A percentile compares a stretch with the other conserved stretches of the same genome.
Conservation (phyloP, 2,329 filamentous ascomycete species). For the Parasarocladium wereldwijsianum region DNA sequence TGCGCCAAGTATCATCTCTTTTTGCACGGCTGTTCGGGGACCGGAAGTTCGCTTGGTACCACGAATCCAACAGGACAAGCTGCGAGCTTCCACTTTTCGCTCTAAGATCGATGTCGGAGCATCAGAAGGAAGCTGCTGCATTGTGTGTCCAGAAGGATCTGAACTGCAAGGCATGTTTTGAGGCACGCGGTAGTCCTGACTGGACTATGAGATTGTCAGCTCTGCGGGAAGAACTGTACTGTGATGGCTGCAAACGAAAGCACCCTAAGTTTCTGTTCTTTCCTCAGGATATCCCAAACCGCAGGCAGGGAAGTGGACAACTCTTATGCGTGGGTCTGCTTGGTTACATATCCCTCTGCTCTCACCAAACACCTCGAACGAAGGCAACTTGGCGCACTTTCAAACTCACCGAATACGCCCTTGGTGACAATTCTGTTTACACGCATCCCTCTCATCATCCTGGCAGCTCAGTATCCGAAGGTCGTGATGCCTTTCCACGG, state of each 20-base stretch:
- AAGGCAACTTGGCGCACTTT: neutral
- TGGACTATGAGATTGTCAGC: neutral
- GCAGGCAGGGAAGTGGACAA: neutral
- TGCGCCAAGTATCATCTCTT: conserved; percentile 1
- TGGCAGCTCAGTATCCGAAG: neutral
- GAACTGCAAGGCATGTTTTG: neutral
- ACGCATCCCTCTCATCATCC: neutral
- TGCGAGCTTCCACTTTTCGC: neutral
- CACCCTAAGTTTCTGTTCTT: neutral
- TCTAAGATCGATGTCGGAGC: neutral
- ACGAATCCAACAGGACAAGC: neutral
- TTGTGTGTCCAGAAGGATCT: neutral
- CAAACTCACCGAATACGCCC: neutral
- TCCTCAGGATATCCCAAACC: neutral
- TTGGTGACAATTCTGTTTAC: neutral
- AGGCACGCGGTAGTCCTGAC: neutral
- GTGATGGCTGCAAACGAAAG: neutral
- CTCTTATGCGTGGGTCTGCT: neutral
- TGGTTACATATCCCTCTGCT: neutral
- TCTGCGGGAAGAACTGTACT: neutral
- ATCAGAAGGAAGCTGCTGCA: neutral
- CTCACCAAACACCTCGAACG: neutral
- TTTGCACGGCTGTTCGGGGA: conserved; percentile 2
- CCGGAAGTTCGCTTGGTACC: neutral
- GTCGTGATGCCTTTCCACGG: neutral